Base-by-base conservation (phyloP, 1,139 yeast genomes). In the Candida buenavistaensis region DNA sequence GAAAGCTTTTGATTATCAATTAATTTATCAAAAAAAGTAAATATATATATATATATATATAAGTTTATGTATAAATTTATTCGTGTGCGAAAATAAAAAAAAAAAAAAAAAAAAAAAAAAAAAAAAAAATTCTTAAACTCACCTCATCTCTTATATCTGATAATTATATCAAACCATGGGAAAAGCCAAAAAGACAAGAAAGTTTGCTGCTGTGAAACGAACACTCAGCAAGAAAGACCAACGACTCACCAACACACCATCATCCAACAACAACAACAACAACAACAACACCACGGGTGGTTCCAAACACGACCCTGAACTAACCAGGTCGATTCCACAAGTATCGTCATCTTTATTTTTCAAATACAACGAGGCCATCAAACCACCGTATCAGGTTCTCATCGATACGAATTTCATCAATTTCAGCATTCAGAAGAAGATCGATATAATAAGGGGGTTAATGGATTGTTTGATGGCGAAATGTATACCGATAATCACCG, bases 331-430 rank as follows among this genome's bases (percentile, higher is more conserved):
- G 25, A 79, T 90, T 39, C 98, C 98, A 3, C 98, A 92, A 62
- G 96, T 92, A 2, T 88, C 97, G 1, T 86, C 96, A 39, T 94
- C 98, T 0, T 74, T 92, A 33, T 92, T 92, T 61, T 92, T 94
- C 71, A 97, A 92, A 59, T 92, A 81, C 59, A 92, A 92, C 57
- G 84, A 82, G 58, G 88, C 97, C 22, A 86, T 92, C 46, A 88
- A 85, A 57, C 98, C 98, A 15, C 98, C 98, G 33, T 92, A 92
- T 56, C 97, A 92, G 58, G 92, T 92, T 6, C 72, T 92, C 22
- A 82, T 92, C 40, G 98, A 92, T 78, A 92, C 98, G 29, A 92
- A 92, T 68, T 94, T 92, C 64, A 86, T 92, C 60, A 92, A 92
- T 66, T 90, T 90, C 59, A 86, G 96, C 46, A 90, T 92, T 50